Percentiles rank a stretch among this genome's conserved stretches.
These are phyloP conservation scores for Trametes cingulata DNA, from an alignment of 768 basidiomycete genomes.

Conservation along the genomic window DNA sequence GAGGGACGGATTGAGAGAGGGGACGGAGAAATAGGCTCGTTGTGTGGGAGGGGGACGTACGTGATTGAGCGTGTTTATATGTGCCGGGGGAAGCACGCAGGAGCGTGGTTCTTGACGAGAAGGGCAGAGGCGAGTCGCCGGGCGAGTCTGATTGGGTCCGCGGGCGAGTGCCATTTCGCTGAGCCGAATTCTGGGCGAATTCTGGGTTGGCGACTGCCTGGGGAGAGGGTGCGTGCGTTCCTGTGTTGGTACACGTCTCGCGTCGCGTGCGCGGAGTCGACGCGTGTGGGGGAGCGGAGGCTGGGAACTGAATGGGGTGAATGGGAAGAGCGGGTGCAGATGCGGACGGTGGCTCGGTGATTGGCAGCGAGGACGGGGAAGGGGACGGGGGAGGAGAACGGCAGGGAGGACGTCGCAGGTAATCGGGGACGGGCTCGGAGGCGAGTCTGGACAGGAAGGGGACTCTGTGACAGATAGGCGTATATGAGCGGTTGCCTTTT, in stretches of 20 bases:
- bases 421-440: background rate
- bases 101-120: slow-evolving; percentile 11
- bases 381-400: background rate
- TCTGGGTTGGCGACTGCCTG: too few relatives aligned
- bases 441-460: background rate
- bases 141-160: background rate
- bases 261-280: background rate
- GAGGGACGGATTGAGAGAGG: background rate
- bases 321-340: background rate
- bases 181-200: too few relatives aligned
- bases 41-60: slow-evolving; percentile 6
- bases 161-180: background rate
- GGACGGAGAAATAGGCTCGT: slow-evolving; percentile 10
- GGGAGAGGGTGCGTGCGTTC: too few relatives aligned
- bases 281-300: background rate
- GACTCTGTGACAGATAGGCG: background rate
- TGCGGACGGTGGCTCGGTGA: background rate
- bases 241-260: too few relatives aligned
- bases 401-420: background rate
- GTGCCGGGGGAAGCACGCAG: slow-evolving; percentile 10
- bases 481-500: slow-evolving; percentile 5
- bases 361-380: background rate
- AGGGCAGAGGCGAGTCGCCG: background rate
- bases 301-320: background rate
- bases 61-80: slow-evolving; percentile 6